Evolutionary conservation across 116 monocot genomes (phyloP), one percentile per base, ranked within the genome.

Genomic region (Cymodocea nodosa): DNA sequence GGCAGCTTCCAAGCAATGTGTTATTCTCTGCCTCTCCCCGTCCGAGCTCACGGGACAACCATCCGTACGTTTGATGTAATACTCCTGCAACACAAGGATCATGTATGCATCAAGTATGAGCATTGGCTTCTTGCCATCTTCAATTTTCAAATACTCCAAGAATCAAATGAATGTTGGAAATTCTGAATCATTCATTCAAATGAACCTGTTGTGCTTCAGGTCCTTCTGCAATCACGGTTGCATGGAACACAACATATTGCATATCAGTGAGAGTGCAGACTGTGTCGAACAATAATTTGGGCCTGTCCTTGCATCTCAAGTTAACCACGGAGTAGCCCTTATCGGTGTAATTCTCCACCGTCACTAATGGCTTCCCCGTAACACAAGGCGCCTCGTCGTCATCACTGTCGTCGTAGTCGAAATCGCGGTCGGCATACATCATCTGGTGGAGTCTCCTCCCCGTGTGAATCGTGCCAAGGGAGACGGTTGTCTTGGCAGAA

Each of bases 231-330:
- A 81, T 77, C 61, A 93, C 80, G 0, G 86, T 89, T 7, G 74
- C 93, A 74, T 93, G 93, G 67, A 77, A 93, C n/a, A 93, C 89
- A n/a, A 85, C 89, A 72, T 93, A 93, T 50, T 83, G 73, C 89
- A 89, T 83, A 64, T 93, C 93, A 0, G 93, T 89, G 11, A 93
- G 74, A 50, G 93, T 93, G 58, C 83, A 93, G 35, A 93, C 93
- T 0, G 83, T 79, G 64, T 89, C 93, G 24, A 93, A 93, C 34
- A 93, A 60, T 20, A 93, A 77, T 64, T 93, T 93, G 0, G 89
- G 78, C 50, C 93, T 66, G 24, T 93, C 89, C 58, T 68, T 77
- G 20, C 89, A 83, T 50, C 72, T 63, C 49, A 93, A 70, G 60
- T 78, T 80, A 17, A 93, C 86, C 9, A 89, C 77, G 0, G 86